Conservation (phyloP, 2,329 filamentous ascomycete species). For the Ambrosiella xylebori region DNA sequence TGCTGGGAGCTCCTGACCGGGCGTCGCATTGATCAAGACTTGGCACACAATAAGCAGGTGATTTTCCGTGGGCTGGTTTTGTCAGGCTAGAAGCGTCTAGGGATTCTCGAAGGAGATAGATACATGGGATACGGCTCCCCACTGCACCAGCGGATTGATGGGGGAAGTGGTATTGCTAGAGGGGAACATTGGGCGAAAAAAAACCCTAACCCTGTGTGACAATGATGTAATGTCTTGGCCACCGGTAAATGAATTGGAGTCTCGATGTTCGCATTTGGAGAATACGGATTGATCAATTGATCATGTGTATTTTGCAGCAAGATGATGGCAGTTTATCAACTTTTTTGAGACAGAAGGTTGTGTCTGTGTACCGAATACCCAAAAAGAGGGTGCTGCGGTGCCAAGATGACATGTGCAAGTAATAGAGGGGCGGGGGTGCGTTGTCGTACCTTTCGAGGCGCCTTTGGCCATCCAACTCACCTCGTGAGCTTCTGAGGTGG, state of each 20-base stretch:
- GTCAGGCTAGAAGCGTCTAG: neutral
- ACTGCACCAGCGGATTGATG: too few species aligned
- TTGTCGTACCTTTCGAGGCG: conserved; percentile 56
- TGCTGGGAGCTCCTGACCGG: neutral
- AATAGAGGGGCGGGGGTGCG: neutral
- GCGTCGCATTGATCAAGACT: neutral
- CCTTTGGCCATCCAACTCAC: conserved; percentile 81
- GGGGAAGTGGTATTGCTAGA: too few species aligned
- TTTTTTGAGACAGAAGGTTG: neutral
- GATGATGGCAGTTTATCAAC: neutral
- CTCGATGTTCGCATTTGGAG: too few species aligned
- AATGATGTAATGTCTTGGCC: neutral
- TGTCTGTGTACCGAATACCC: neutral
- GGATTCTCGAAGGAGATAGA: neutral
- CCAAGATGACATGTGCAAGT: neutral
- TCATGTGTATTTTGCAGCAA: too few species aligned
- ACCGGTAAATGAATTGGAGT: too few species aligned
- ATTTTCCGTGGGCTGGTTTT: neutral
- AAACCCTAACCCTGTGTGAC: neutral
- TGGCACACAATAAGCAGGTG: neutral
- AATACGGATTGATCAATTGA: too few species aligned
- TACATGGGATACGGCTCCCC: too few species aligned
- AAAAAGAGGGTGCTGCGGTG: neutral
- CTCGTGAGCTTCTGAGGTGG: conserved; percentile 57
- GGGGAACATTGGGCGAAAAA: too few species aligned